Conservation (phyloP, 2,329 filamentous ascomycete genomes). For the Trichoderma lentiforme region DNA sequence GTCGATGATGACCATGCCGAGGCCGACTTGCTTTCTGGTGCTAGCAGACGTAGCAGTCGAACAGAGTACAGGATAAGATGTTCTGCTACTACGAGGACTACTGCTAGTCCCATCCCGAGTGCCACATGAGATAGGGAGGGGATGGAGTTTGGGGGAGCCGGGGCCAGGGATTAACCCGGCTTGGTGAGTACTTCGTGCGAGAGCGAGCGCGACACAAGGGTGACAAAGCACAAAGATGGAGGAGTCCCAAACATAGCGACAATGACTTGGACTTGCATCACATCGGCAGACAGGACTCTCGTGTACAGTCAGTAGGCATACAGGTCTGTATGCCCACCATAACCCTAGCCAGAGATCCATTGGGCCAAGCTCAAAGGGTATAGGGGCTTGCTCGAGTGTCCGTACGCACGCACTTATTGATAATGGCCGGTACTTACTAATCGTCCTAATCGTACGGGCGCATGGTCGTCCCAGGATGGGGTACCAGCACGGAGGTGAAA, state of each 20-base stretch:
- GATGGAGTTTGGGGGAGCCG: constrained; percentile 1
- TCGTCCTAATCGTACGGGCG: constrained; percentile 5
- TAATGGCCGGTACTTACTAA: not conserved
- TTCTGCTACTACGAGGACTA: not conserved
- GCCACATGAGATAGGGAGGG: constrained; percentile 17
- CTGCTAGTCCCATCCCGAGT: constrained; percentile 16
- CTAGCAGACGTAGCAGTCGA: not conserved
- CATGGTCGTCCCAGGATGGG: not conserved
- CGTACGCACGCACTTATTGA: constrained; percentile 7
- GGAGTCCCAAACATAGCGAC: constrained; percentile 6
- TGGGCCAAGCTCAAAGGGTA: constrained; percentile 6
- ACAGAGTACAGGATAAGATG: constrained; percentile 13
- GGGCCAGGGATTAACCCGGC: constrained; percentile 12
- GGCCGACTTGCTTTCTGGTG: constrained; percentile 4
- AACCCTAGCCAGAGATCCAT: constrained; percentile 8
- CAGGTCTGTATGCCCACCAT: constrained; percentile 5
- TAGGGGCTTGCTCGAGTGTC: not conserved
- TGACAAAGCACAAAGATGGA: constrained; percentile 15
- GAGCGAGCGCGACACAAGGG: constrained; percentile 1
- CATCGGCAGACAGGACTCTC: not conserved
- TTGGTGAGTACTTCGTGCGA: not conserved
- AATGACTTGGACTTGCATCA: constrained; percentile 16
- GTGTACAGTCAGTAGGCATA: not conserved
- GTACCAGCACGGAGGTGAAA: not conserved
- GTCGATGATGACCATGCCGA: constrained; percentile 11